phyloP scores from a whole-genome alignment of 2,329 filamentous ascomycete genomes.

The Neopestalotiopsis clavispora region DNA sequence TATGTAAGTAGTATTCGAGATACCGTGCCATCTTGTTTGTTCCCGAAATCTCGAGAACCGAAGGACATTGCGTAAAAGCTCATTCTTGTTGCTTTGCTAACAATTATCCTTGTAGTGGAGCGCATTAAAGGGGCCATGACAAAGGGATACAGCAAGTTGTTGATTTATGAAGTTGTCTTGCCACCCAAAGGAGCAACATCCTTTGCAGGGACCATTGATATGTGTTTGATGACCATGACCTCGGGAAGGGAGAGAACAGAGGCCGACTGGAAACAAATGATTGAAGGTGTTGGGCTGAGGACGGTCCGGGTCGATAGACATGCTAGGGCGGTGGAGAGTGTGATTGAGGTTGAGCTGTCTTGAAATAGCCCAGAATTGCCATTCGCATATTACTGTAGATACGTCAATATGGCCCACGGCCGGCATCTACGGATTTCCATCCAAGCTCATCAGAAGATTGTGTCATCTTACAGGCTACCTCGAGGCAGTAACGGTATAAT shows the following conservation, averaged over 20 bases:
- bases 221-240: conserved; percentile 11
- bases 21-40: neutral
- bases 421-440: too few species aligned
- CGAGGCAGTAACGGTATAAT: neutral
- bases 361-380: neutral
- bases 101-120: conserved; percentile 23
- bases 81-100: neutral
- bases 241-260: conserved; percentile 16
- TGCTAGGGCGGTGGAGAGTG: conserved; percentile 12
- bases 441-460: too few species aligned
- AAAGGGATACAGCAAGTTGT: conserved; percentile 42
- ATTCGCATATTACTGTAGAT: too few species aligned
- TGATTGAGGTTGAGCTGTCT: conserved; percentile 15
- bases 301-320: neutral
- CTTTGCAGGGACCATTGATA: conserved; percentile 9
- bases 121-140: conserved; percentile 60
- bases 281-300: neutral
- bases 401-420: too few species aligned
- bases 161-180: conserved; percentile 35
- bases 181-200: conserved; percentile 9
- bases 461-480: too few species aligned
- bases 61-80: neutral
- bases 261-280: conserved; percentile 4
- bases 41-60: neutral
- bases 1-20: conserved; percentile 22